Conservation (phyloP, 192 early-diverging fungal genomes). For the Phlyctochytrium arcticum region DNA sequence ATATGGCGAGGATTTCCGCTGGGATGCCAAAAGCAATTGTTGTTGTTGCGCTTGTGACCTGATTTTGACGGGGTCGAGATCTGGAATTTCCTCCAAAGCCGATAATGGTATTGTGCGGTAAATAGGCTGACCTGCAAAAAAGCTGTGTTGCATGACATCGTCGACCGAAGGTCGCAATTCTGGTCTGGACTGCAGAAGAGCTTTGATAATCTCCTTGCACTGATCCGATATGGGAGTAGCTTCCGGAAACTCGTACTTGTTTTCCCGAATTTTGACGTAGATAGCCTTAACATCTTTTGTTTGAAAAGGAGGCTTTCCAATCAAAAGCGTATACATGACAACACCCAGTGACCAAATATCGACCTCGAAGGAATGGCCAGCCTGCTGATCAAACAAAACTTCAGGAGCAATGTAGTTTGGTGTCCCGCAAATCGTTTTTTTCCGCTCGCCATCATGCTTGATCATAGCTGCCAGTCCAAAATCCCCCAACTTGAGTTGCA, state of each 20-base stretch:
- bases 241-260: slow-evolving; percentile 69
- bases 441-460: slow-evolving; percentile 75
- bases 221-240: slow-evolving; percentile 53
- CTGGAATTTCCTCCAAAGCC: slow-evolving; percentile 26
- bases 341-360: slow-evolving; percentile 95
- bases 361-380: slow-evolving; percentile 88
- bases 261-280: slow-evolving; percentile 71
- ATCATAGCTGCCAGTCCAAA: slow-evolving; percentile 91
- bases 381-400: slow-evolving; percentile 70
- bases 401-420: slow-evolving; percentile 98
- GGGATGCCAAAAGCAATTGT: too few relatives aligned
- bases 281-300: slow-evolving; percentile 70
- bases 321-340: slow-evolving; percentile 84
- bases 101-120: slow-evolving; percentile 35
- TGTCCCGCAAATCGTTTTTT: slow-evolving; percentile 93
- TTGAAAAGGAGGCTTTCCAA: slow-evolving; percentile 89
- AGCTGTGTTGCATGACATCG: slow-evolving; percentile 44
- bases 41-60: too few relatives aligned
- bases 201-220: slow-evolving; percentile 64
- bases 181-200: slow-evolving; percentile 63
- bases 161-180: slow-evolving; percentile 38
- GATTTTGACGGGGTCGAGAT: too few relatives aligned
- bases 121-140: slow-evolving; percentile 34
- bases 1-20: too few relatives aligned
- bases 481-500: slow-evolving; percentile 89